Base-by-base conservation (phyloP, 176 grass and related monocot genomes). In the Aegilops sharonensis region DNA sequence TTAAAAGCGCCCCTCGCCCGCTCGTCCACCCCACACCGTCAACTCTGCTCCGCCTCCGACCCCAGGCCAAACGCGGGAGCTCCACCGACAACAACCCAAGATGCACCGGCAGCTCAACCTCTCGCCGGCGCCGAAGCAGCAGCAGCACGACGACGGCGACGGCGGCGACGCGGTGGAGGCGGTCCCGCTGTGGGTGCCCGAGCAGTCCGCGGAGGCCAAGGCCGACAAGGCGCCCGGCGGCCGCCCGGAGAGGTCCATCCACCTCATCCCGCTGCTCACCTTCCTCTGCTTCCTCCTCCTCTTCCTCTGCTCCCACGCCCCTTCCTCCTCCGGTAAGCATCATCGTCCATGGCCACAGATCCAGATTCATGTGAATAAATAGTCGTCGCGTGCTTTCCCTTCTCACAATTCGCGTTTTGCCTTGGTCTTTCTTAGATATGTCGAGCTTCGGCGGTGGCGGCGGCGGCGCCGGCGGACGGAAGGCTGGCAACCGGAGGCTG, bases 261-360 rank as follows among this genome's bases (percentile, higher is more conserved):
- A 94, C 89, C 81, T 94, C 76, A 85, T 94, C 84, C 92, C 92
- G 52, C 42, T 94, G 20, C 71, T 91, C 76, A 94, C 89, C 80
- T 64, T 94, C 79, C 80, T 91, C 81, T 94, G 92, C 81, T 83
- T 91, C 80, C 84, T 94, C 89, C 67, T 94, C 40, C 92, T 94
- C 70, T 91, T 87, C 81, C 86, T 94, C 64, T 67, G 81, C 87
- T 94, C 92, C 13, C 92, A 89, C 80, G 89, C 84, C 68, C 92
- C 92, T 2, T 88, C 89, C 40, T 2, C 75, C 1, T 17, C 86
- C 6, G 92, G 89, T 93, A 82, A 77, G 74, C 63, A 9, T 40
- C 63, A 3, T 42, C 40, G 40, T 23, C 13, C 34, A 0, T 4
- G 2, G 25, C 59, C 9, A 6, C 56, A 64, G 27, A 64, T 80